Evolutionary conservation across 768 basidiomycete species (phyloP), one percentile per base, ranked within the genome.

Genomic region (Pleurotus giganteus): DNA sequence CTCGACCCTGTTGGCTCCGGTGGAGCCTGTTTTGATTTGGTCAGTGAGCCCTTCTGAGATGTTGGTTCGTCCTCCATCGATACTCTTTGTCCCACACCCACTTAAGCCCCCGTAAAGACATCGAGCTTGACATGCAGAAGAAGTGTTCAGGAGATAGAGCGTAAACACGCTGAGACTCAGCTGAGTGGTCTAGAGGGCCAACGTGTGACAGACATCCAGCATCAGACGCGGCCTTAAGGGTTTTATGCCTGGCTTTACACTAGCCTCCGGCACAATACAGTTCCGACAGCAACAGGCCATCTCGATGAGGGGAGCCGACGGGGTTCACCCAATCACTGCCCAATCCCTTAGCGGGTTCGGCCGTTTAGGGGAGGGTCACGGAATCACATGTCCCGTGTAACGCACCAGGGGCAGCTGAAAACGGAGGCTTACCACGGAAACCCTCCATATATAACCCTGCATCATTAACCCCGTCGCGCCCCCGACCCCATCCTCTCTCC

Each of bases 141-240:
- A n/a, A n/a, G 92, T 89, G 64, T 98, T 96, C 68, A 98, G 88
- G 47, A 95, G 85, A 76, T 94, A 97, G 56, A 97, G 86, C 4
- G 92, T 95, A 37, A 37, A 36, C 24, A 27, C 44, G 44, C 44
- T 45, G 23, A 27, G 19, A 11, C 9, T 13, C 39, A 41, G 15
- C 12, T n/a, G 19, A 17, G 39, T n/a, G 39, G 2, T 12, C 19
- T 41, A 15, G 39, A 41, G 39, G 19, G 39, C 39, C 7, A 45
- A 28, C 44, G 7, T 45, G 44, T 26, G 44, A 41, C 15, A 8
- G 32, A 34, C 39, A 41, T 21, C n/a, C n/a, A 7, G 19, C 8
- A 32, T 32, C 6, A 24, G 49, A 37, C 36, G 49, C 49, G 49
- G 49, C 19, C 21, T 51, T 51, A 34, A 37, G 34, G 39, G 39